Percentiles rank a stretch among this genome's conserved stretches.
phyloP scores from a whole-genome alignment of 768 basidiomycete species.

The Russula lepida region DNA sequence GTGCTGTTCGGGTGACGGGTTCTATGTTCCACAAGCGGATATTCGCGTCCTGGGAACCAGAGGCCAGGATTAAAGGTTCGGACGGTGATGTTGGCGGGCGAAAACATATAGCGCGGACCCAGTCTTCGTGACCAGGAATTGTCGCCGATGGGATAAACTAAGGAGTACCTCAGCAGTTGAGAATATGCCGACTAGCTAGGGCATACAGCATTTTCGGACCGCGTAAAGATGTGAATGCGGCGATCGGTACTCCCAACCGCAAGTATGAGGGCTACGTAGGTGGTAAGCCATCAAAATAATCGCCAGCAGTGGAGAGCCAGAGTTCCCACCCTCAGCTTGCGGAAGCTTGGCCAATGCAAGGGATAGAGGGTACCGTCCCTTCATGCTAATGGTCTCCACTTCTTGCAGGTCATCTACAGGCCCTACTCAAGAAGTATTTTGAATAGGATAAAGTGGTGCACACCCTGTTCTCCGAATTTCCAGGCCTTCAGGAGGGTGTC shows the following conservation, averaged over 20 bases:
- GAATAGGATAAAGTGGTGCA: conserved; percentile 4
- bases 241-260: conserved; percentile 79
- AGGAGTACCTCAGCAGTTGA: neutral
- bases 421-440: neutral
- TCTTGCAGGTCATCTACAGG: conserved; percentile 24
- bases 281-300: neutral
- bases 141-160: conserved; percentile 55
- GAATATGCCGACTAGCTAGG: conserved; percentile 1
- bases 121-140: conserved; percentile 88
- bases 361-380: conserved; percentile 68
- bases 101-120: conserved; percentile 81
- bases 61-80: conserved; percentile 67
- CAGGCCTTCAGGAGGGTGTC: conserved; percentile 76
- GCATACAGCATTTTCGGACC: conserved; percentile 49
- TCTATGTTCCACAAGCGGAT: conserved; percentile 90
- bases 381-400: conserved; percentile 52
- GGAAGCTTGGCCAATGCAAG: conserved; percentile 60
- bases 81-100: conserved; percentile 28
- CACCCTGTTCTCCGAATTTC: conserved; percentile 37
- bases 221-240: conserved; percentile 69
- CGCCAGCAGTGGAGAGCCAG: neutral
- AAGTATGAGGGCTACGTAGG: conserved; percentile 48
- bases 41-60: conserved; percentile 91
- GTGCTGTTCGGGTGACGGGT: conserved; percentile 30
- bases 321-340: conserved; percentile 46